Percentiles rank a stretch among this genome's conserved stretches.
phyloP scores from a whole-genome alignment of 306 rosid species.

The Prunus mira region DNA sequence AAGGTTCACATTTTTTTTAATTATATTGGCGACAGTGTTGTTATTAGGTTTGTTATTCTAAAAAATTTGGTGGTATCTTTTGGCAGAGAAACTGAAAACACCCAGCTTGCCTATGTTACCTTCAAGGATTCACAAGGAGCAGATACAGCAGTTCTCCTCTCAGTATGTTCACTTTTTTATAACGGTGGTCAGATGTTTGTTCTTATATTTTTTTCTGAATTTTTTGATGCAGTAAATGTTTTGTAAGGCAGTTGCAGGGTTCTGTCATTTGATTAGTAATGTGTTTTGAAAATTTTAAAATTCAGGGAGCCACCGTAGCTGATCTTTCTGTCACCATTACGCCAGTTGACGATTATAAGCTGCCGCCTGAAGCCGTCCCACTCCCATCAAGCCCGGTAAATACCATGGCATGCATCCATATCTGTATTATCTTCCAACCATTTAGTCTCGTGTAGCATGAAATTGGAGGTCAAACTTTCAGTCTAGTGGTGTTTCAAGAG shows the following conservation, averaged over 20 bases:
- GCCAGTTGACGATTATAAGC: constrained; percentile 61
- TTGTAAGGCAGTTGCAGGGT: too few species aligned
- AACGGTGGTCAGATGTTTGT: neutral
- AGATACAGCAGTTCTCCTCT: constrained; percentile 71
- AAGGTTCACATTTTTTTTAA: constrained; percentile 40
- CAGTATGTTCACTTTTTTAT: constrained; percentile 41
- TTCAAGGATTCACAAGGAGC: constrained; percentile 79
- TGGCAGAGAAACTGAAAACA: constrained; percentile 62
- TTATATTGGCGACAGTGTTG: neutral
- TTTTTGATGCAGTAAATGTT: too few species aligned
- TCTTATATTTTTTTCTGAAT: neutral
- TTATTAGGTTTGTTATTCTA: constrained; percentile 15
- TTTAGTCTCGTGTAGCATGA: neutral
- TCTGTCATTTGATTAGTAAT: too few species aligned
- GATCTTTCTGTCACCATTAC: constrained; percentile 55
- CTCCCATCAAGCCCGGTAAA: constrained; percentile 51
- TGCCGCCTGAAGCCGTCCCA: constrained; percentile 65
- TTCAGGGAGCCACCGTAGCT: constrained; percentile 69
- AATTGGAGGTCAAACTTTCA: neutral
- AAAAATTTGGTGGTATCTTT: constrained; percentile 9
- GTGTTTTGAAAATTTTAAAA: neutral
- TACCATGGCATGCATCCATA: constrained; percentile 9
- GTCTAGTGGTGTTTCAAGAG: neutral
- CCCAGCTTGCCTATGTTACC: constrained; percentile 79
- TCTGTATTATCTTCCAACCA: neutral